These are phyloP conservation scores for Amylocarpus encephaloides DNA, from an alignment of 2,329 filamentous ascomycete genomes.

Conservation along the genomic window DNA sequence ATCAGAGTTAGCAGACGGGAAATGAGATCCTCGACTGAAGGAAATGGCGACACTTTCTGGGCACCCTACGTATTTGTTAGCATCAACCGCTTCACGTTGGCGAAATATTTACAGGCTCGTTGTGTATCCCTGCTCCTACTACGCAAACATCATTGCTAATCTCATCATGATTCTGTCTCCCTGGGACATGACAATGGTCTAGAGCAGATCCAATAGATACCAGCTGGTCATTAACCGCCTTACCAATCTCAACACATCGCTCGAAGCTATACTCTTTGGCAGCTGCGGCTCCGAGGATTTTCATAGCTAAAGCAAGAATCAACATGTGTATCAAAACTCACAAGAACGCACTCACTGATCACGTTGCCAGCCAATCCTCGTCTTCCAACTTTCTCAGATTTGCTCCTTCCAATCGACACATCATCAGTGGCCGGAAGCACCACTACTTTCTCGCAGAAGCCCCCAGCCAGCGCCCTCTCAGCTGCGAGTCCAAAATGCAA, in stretches of 20 bases:
- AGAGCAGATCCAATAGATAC: constrained; percentile 45
- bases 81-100: background rate
- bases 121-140: constrained; percentile 62
- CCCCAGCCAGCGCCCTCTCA: constrained; percentile 34
- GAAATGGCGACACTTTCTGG: constrained; percentile 43
- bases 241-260: constrained; percentile 23
- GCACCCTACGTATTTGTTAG: constrained; percentile 25
- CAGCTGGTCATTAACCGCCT: constrained; percentile 29
- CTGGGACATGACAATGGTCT: constrained; percentile 48
- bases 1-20: constrained; percentile 41
- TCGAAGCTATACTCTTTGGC: constrained; percentile 22
- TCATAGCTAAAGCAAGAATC: constrained; percentile 30
- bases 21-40: constrained; percentile 42
- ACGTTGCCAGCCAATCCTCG: constrained; percentile 57
- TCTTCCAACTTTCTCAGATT: constrained; percentile 49
- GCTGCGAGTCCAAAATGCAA: constrained; percentile 39
- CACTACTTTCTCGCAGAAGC: constrained; percentile 39
- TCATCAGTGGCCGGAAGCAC: constrained; percentile 60
- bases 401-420: constrained; percentile 54
- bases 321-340: background rate
- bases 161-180: constrained; percentile 43
- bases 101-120: constrained; percentile 47
- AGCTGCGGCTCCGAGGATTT: constrained; percentile 31
- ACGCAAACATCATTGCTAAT: constrained; percentile 47
- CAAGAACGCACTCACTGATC: constrained; percentile 32